Evolutionary conservation across 2,329 filamentous ascomycete genomes (phyloP).

Genomic region (Colletotrichum sp.): DNA sequence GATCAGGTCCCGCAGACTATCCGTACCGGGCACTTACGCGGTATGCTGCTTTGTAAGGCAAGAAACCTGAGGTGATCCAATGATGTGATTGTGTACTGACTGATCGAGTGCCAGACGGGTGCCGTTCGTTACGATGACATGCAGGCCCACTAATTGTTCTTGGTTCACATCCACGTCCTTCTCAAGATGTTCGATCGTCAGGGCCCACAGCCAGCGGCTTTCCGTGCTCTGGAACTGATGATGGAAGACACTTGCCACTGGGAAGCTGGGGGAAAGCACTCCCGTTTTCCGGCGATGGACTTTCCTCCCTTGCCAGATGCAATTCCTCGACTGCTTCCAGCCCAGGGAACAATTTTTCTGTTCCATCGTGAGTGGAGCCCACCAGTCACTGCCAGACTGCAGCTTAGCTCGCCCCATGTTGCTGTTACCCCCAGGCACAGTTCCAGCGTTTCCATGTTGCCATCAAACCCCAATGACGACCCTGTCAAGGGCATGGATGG

Average conservation of each 20-base stretch:
- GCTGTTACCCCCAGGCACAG: background rate
- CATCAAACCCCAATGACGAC: background rate
- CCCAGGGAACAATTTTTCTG: background rate
- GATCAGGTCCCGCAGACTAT: background rate
- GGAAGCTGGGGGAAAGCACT: background rate
- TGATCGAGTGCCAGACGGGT: background rate
- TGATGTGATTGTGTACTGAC: background rate
- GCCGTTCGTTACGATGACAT: background rate
- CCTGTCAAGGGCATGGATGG: background rate
- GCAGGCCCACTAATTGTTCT: background rate
- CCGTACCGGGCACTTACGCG: background rate
- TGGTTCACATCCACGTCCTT: background rate
- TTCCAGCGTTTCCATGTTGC: background rate
- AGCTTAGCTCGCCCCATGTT: constrained; percentile 6
- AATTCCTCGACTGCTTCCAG: background rate
- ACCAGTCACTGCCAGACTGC: background rate
- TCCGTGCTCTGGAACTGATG: background rate
- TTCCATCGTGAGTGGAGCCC: background rate
- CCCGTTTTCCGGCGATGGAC: background rate
- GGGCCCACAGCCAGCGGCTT: background rate
- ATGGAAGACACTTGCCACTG: background rate
- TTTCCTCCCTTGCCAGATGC: background rate
- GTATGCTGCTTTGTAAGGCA: background rate
- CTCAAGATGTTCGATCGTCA: background rate
- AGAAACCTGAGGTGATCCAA: background rate